Conservation (phyloP, 106 monocot species). For the Narthecium ossifragum region DNA sequence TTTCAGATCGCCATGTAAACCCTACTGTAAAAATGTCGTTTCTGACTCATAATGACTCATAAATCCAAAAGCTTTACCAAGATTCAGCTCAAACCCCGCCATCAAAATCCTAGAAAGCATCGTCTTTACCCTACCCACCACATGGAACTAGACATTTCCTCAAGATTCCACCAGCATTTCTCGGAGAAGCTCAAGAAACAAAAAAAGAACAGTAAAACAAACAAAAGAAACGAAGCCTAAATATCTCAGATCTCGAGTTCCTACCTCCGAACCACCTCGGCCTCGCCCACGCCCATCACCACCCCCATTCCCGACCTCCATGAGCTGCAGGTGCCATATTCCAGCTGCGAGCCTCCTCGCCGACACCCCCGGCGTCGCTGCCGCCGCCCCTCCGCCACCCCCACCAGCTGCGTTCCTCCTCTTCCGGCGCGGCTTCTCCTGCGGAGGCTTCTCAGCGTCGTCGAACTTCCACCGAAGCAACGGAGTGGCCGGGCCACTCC, state of each 20-base stretch:
- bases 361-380: conserved; percentile 18
- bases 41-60: too few species aligned
- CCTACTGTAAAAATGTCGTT: too few species aligned
- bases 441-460: conserved; percentile 14
- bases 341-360: conserved; percentile 78
- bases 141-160: background rate
- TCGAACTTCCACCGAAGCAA: conserved; percentile 69
- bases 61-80: background rate
- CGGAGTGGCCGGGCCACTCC: conserved; percentile 68
- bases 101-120: background rate
- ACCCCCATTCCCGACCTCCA: conserved; percentile 9
- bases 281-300: background rate
- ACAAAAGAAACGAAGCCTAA: background rate
- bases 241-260: background rate
- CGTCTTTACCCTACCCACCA: too few species aligned
- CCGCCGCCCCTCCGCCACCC: background rate
- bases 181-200: background rate
- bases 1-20: too few species aligned
- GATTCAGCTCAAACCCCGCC: background rate
- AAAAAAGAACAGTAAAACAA: background rate
- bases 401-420: background rate
- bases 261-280: conserved; percentile 16
- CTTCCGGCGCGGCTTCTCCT: background rate
- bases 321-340: conserved; percentile 56
- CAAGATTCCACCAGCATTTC: background rate